A percentile compares a stretch with the other conserved stretches of the same genome.
Conservation (phyloP, 2,329 filamentous ascomycete species). For the Phialocephala subalpina region DNA sequence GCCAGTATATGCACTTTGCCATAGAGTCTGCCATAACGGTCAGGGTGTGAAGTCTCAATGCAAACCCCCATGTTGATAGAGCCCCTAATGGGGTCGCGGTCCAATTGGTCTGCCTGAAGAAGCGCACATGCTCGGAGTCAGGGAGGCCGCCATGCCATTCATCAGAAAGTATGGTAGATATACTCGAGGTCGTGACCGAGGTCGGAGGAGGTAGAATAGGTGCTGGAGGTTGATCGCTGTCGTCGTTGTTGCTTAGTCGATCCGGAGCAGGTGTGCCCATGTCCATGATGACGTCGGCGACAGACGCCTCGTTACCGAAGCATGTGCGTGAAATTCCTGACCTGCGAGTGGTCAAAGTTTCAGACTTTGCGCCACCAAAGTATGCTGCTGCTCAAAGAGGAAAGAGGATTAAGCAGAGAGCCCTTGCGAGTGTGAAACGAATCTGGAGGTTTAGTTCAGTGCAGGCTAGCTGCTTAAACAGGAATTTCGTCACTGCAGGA, state of each 20-base stretch:
- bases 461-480: neutral
- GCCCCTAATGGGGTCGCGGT: constrained; percentile 33
- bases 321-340: neutral
- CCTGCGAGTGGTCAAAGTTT: neutral
- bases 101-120: constrained; percentile 38
- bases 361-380: neutral
- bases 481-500: neutral
- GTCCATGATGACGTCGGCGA: constrained; percentile 8
- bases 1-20: constrained; percentile 38
- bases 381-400: neutral
- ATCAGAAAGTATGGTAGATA: neutral
- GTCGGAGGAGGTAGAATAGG: neutral
- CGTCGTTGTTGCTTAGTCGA: neutral
- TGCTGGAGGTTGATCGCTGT: no score
- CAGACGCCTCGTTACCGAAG: neutral
- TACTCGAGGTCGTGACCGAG: neutral
- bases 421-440: constrained; percentile 4
- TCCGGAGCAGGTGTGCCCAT: neutral
- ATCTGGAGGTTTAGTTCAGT: neutral
- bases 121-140: constrained; percentile 32
- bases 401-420: neutral
- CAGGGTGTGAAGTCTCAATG: constrained; percentile 34
- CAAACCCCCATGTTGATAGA: constrained; percentile 31
- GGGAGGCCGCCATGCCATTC: constrained; percentile 35
- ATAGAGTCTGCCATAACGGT: constrained; percentile 37